phyloP scores from a whole-genome alignment of 2,329 filamentous ascomycete species.

The Apiospora koreana region DNA sequence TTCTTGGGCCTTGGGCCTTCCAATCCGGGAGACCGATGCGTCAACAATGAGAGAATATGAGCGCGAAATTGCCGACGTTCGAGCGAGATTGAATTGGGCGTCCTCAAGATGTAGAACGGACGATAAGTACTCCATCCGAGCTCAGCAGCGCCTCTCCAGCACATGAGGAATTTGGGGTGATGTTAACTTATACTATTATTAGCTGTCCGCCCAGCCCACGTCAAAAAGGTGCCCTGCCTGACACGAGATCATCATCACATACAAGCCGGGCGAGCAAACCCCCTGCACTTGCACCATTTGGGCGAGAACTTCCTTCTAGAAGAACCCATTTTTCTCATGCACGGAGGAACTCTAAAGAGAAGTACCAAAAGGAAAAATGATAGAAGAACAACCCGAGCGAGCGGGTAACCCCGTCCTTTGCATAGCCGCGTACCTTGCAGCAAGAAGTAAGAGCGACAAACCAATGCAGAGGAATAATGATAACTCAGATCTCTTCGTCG shows the following conservation, averaged over 20 bases:
- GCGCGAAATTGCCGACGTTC: background rate
- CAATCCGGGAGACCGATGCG: background rate
- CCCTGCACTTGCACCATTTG: background rate
- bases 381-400: background rate
- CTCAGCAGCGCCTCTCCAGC: no score
- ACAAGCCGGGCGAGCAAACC: background rate
- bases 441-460: background rate
- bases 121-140: background rate
- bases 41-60: background rate
- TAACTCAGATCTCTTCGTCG: background rate
- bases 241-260: background rate
- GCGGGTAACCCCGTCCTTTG: background rate
- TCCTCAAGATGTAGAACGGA: background rate
- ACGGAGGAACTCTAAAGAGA: background rate
- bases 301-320: background rate
- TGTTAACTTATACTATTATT: constrained; percentile 1
- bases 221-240: background rate
- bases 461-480: background rate
- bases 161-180: background rate
- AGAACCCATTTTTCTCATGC: background rate
- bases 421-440: constrained; percentile 6
- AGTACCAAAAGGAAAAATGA: background rate
- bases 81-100: background rate
- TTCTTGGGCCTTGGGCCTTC: background rate
- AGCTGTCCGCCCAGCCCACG: background rate